Conservation (phyloP, 805 yeast genomes). For the Sugiyamaella floridensis region DNA sequence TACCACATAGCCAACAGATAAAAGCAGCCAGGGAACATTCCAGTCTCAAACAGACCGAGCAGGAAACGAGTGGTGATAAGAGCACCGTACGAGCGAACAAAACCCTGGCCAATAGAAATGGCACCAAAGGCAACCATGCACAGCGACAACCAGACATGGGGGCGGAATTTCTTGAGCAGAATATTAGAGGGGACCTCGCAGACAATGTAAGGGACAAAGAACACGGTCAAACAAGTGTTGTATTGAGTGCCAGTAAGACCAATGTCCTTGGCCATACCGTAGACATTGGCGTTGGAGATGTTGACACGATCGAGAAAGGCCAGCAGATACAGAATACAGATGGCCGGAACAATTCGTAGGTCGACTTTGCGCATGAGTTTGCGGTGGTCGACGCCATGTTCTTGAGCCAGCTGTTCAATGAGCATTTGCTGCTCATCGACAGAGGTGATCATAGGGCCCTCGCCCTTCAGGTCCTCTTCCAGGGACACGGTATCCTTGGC, state of each 20-base stretch:
- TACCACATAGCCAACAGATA: conserved; percentile 63
- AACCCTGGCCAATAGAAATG: conserved; percentile 60
- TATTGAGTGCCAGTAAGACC: conserved; percentile 51
- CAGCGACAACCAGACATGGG: conserved; percentile 55
- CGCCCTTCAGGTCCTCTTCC: neutral
- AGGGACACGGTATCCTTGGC: neutral
- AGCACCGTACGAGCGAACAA: conserved; percentile 50
- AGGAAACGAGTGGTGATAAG: conserved; percentile 57
- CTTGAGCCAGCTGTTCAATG: conserved; percentile 34
- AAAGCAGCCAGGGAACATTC: conserved; percentile 70
- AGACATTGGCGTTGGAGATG: conserved; percentile 66
- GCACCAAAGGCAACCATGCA: conserved; percentile 61
- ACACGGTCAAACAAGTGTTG: conserved; percentile 58
- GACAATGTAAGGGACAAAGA: conserved; percentile 61
- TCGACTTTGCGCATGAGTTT: conserved; percentile 60
- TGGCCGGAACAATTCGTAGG: conserved; percentile 66
- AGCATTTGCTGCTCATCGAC: neutral
- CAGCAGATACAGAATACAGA: conserved; percentile 64
- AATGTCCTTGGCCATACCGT: conserved; percentile 55
- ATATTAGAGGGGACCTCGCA: conserved; percentile 63
- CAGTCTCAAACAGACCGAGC: conserved; percentile 62
- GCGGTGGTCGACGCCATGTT: conserved; percentile 46
- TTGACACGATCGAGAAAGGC: conserved; percentile 79
- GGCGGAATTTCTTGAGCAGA: conserved; percentile 49
- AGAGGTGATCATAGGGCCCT: neutral